Conservation (phyloP, 2,329 filamentous ascomycete genomes). For the Fusarium scirpi region DNA sequence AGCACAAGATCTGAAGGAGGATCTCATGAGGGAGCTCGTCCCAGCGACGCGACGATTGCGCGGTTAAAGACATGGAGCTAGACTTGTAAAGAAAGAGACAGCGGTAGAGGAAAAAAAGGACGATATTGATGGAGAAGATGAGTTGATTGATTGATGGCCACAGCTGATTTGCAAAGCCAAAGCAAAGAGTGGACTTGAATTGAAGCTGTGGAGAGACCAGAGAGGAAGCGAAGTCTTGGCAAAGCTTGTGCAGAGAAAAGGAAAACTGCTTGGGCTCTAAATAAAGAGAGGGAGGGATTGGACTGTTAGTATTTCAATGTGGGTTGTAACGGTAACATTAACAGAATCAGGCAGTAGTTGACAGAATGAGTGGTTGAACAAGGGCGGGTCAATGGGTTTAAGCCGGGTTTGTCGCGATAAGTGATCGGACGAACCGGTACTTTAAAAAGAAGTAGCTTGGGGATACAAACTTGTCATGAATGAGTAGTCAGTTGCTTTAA, state of each 20-base stretch:
- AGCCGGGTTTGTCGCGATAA: constrained; percentile 34
- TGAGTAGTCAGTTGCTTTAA: neutral
- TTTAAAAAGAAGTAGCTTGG: constrained; percentile 8
- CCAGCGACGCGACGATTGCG: constrained; percentile 44
- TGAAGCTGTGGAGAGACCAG: constrained; percentile 14
- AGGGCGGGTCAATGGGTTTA: constrained; percentile 11
- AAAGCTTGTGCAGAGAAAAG: constrained; percentile 19
- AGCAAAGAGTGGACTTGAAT: constrained; percentile 10
- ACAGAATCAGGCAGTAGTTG: neutral
- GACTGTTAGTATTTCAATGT: constrained; percentile 1
- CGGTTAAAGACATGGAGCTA: constrained; percentile 46
- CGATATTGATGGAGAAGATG: constrained; percentile 5
- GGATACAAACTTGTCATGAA: neutral
- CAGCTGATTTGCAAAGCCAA: constrained; percentile 14
- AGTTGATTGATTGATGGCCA: constrained; percentile 1
- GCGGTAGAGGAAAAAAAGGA: neutral
- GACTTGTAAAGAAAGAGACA: neutral
- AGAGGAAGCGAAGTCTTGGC: constrained; percentile 25
- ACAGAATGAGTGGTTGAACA: neutral
- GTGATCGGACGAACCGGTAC: constrained; percentile 26
- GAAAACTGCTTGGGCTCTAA: neutral
- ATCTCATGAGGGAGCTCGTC: constrained; percentile 73
- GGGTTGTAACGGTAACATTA: constrained; percentile 7
- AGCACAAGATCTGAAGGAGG: constrained; percentile 70
- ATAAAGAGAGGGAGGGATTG: neutral